These are phyloP conservation scores for Urostyla sp. DNA, from an alignment of 73 alveolate genomes.

Conservation along the genomic window DNA sequence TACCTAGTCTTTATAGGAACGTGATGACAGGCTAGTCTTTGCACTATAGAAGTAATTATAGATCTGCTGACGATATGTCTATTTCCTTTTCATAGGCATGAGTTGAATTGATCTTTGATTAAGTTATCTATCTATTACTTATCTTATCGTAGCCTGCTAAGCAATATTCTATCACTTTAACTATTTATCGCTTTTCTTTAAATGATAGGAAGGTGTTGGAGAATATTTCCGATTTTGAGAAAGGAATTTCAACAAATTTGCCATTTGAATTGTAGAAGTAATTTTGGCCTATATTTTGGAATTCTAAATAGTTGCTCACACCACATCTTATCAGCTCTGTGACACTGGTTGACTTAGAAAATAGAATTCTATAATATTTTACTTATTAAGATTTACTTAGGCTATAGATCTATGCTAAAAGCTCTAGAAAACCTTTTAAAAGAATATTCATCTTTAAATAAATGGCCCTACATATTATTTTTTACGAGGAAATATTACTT, in stretches of 20 bases:
- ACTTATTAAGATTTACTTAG: constrained; percentile 29
- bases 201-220: constrained; percentile 48
- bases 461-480: neutral
- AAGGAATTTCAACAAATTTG: constrained; percentile 65
- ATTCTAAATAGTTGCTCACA: constrained; percentile 60
- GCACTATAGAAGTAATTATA: constrained; percentile 9
- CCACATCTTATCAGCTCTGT: constrained; percentile 56
- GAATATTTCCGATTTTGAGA: constrained; percentile 72
- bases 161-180: constrained; percentile 65
- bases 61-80: constrained; percentile 58
- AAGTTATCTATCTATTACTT: constrained; percentile 1
- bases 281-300: constrained; percentile 61
- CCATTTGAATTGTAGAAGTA: constrained; percentile 42
- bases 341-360: constrained; percentile 67
- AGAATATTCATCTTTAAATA: constrained; percentile 22
- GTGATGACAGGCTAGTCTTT: constrained; percentile 52
- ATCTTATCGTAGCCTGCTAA: constrained; percentile 65
- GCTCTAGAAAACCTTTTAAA: constrained; percentile 49
- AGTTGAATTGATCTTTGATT: constrained; percentile 54
- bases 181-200: constrained; percentile 70
- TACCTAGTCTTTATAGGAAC: constrained; percentile 34
- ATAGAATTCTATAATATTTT: constrained; percentile 41
- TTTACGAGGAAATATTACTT: neutral
- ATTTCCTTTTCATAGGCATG: constrained; percentile 71
- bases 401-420: constrained; percentile 65